A percentile compares a stretch with the other conserved stretches of the same genome.
phyloP scores from a whole-genome alignment of 441 rosid species.

The Breynia disticha region DNA sequence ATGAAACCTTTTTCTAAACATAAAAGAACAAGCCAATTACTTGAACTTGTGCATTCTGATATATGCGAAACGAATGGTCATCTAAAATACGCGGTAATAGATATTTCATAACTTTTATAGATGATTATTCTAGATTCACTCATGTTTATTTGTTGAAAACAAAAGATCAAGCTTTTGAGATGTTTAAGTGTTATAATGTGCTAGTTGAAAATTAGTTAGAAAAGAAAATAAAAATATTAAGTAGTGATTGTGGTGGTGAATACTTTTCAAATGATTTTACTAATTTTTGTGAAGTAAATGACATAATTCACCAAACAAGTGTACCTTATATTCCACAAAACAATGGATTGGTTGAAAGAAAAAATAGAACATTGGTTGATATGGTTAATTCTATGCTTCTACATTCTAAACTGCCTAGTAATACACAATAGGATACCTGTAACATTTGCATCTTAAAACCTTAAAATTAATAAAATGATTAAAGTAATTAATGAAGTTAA shows the following conservation, averaged over 20 bases:
- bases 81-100: not conserved
- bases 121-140: constrained; percentile 6
- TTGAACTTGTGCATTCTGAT: constrained; percentile 1
- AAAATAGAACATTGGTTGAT: too few relatives aligned
- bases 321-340: constrained; percentile 1
- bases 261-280: too few relatives aligned
- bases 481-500: too few relatives aligned
- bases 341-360: constrained; percentile 5
- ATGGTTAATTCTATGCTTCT: too few relatives aligned
- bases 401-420: too few relatives aligned
- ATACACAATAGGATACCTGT: too few relatives aligned
- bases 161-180: too few relatives aligned
- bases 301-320: constrained; percentile 1
- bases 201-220: not conserved
- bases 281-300: too few relatives aligned
- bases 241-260: too few relatives aligned
- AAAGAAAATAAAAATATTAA: not conserved
- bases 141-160: too few relatives aligned
- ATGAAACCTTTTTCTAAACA: not conserved
- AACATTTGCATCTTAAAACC: too few relatives aligned
- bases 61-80: not conserved
- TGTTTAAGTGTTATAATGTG: constrained; percentile 4
- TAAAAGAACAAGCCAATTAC: not conserved
- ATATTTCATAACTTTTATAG: constrained; percentile 2
- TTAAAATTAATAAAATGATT: too few relatives aligned